phyloP scores from a whole-genome alignment of 257 asterid genomes.

The Paraleonurus japonicus region DNA sequence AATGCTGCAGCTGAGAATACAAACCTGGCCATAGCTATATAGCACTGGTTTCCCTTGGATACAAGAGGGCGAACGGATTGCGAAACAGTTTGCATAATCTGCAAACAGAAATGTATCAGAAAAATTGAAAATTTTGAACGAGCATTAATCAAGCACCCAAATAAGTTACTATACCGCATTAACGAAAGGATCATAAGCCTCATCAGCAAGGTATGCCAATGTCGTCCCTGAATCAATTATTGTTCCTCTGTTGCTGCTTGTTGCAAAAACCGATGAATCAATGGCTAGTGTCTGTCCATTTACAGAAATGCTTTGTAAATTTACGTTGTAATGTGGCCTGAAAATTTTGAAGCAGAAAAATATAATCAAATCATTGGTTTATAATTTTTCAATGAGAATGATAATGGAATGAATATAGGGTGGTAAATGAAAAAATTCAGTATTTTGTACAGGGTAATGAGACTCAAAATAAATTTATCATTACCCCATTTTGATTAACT shows the following conservation, averaged over 20 bases:
- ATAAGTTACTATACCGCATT: conserved; percentile 48
- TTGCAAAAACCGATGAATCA: conserved; percentile 67
- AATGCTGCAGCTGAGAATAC: background rate
- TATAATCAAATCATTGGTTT: too few species aligned
- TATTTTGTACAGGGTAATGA: too few species aligned
- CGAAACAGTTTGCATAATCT: conserved; percentile 67
- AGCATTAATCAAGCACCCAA: background rate
- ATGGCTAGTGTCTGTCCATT: conserved; percentile 81
- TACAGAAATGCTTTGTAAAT: conserved; percentile 78
- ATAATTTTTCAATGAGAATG: too few species aligned
- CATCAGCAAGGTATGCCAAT: conserved; percentile 87
- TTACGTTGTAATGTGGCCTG: conserved; percentile 95
- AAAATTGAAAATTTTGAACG: background rate
- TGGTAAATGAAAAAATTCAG: too few species aligned
- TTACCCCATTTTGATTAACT: too few species aligned
- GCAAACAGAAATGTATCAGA: conserved; percentile 23
- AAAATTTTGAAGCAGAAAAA: conserved; percentile 15
- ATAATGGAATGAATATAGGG: too few species aligned
- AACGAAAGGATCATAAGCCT: conserved; percentile 78
- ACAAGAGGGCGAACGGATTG: conserved; percentile 57
- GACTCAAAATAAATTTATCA: too few species aligned
- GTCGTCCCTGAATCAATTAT: conserved; percentile 98
- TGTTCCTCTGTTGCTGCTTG: conserved; percentile 74
- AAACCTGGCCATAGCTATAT: conserved; percentile 79
- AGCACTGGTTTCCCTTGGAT: conserved; percentile 76